These are phyloP conservation scores for Penicillium dipodomyicola DNA, from an alignment of 495 filamentous ascomycete species.

Conservation along the genomic window DNA sequence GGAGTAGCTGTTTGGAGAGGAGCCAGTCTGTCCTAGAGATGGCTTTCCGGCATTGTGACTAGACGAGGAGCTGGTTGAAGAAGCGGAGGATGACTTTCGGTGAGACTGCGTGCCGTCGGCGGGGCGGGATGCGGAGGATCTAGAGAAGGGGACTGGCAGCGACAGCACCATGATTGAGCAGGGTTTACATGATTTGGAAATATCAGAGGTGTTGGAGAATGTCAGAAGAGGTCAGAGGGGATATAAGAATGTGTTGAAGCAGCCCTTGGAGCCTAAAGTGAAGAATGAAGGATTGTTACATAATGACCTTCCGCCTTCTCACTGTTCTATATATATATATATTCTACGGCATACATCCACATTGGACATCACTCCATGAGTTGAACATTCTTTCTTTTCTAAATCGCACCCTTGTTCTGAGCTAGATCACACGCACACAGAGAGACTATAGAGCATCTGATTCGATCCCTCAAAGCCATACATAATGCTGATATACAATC, in stretches of 20 bases:
- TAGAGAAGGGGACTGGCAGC: slow-evolving; percentile 41
- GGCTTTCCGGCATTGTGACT: slow-evolving; percentile 19
- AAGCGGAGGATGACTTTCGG: slow-evolving; percentile 18
- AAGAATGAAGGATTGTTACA: neutral
- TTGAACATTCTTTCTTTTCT: too few species aligned
- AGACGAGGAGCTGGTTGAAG: slow-evolving; percentile 25
- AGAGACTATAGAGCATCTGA: too few species aligned
- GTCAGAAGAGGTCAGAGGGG: neutral
- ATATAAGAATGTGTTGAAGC: neutral
- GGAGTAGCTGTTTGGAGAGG: slow-evolving; percentile 30
- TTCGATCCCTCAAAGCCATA: too few species aligned
- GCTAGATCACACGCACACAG: too few species aligned
- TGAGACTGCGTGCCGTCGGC: slow-evolving; percentile 25
- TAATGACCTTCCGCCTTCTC: neutral
- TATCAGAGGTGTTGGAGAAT: neutral
- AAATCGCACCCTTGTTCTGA: too few species aligned
- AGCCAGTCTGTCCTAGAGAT: slow-evolving; percentile 3
- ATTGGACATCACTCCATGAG: too few species aligned
- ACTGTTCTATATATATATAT: too few species aligned
- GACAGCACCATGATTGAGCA: slow-evolving; percentile 43
- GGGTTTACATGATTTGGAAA: slow-evolving; percentile 32
- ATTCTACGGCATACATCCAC: neutral
- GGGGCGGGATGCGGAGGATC: slow-evolving; percentile 34
- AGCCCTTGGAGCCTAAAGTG: too few species aligned
- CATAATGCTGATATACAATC: too few species aligned